Evolutionary conservation across 2,329 filamentous ascomycete genomes (phyloP), one percentile per base, ranked within the genome.

Genomic region (Hortaea werneckii): DNA sequence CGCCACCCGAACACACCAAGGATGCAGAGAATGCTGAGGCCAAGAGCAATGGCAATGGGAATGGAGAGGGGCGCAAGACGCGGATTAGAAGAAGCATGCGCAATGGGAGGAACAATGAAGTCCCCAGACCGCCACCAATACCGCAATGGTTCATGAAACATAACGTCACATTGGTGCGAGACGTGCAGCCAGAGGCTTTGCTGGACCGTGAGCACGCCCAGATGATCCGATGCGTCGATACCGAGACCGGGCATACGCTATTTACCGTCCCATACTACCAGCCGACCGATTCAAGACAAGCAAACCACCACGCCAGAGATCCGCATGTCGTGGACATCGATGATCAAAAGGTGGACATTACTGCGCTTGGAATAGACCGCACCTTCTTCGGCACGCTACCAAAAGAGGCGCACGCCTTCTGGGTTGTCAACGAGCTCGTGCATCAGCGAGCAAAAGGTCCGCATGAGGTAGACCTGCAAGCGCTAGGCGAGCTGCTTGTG

Each of bases 351-450:
- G 79, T 94, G 43, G 92, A 98, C 63, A 92, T 98, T 42, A 98
- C 92, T 0, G 86, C 87, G 50, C 76, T 98, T 51, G 89, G 90
- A 41, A 98, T 98, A 56, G 94, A 98, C 61, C 79, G 85, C 11
- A 88, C 94, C 46, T 98, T 95, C 65, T 78, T 98, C 5, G 87
- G 92, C 48, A 94, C 90, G n/a, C 71, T 98, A n/a, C 92, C 92
- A 0, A 92, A 98, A 57, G 94, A 98, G 50, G 37, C 13, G 20
- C 37, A 39, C 10, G 9, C 13, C 13, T 11, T 13, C 40, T 41
- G 40, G 28, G 13, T 39, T 10, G 37, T 28, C 6, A 9, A 20
- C 8, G 28, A 41, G 40, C 40, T 41, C 8, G 37, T 44, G 8
- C 13, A 39, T n/a, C 37, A 40, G 11, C 34, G 43, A 13, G 35